Conservation (phyloP, 2,329 filamentous ascomycete species). For the Xylariaceae sp. region DNA sequence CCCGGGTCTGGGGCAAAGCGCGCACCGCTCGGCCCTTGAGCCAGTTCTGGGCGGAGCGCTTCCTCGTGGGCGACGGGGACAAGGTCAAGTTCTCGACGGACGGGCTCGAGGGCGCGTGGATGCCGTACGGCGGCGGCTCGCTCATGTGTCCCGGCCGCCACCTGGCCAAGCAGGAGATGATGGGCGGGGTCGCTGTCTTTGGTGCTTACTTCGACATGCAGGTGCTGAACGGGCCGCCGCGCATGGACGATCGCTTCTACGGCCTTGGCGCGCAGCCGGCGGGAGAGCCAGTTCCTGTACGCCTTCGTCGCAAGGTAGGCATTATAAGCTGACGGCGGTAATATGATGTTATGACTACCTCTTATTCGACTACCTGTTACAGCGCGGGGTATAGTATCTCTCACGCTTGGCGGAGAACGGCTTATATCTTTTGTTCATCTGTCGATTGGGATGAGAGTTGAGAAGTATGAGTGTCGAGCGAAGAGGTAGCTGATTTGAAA, state of each 20-base stretch:
- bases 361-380: too few relatives aligned
- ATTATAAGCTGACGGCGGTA: too few relatives aligned
- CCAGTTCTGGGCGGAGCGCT: conserved; percentile 15
- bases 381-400: too few relatives aligned
- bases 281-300: conserved; percentile 6
- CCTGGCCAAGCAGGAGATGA: conserved; percentile 18
- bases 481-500: too few relatives aligned
- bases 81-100: conserved; percentile 1
- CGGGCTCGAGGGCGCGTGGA: conserved; percentile 17
- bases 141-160: conserved; percentile 20
- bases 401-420: too few relatives aligned
- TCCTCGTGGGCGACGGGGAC: conserved; percentile 6
- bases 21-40: conserved; percentile 6
- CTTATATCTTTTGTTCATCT: too few relatives aligned
- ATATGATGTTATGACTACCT: too few relatives aligned
- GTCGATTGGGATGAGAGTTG: too few relatives aligned
- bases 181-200: conserved; percentile 6
- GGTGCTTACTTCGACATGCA: conserved; percentile 9
- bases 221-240: not conserved
- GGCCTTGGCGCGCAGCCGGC: conserved; percentile 7
- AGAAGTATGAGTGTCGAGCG: too few relatives aligned
- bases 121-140: conserved; percentile 18
- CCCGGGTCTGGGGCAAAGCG: conserved; percentile 4
- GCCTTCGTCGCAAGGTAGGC: conserved; percentile 6
- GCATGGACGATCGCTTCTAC: conserved; percentile 6